Base-by-base conservation (phyloP, 202 grass and related monocot species). In the Eragrostis tef region DNA sequence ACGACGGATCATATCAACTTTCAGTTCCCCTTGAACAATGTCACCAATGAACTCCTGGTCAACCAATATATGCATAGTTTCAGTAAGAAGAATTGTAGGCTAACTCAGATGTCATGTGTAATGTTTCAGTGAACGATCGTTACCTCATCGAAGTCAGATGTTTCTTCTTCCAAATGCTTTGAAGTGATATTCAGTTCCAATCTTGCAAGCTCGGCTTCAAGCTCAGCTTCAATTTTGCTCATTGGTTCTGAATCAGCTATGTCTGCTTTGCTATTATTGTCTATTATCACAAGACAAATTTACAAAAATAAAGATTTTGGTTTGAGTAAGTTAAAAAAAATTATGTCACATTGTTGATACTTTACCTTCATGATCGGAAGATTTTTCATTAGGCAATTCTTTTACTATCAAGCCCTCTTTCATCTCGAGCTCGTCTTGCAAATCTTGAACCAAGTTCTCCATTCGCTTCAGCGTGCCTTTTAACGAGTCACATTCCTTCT, bases 181-280 rank as follows among this genome's bases (percentile, higher is more conserved):
- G 85, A 79, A 53, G 88, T 91, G 15, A 98, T 88, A 53, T 88
- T 93, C 49, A 98, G 75, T 67, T 98, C 96, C 74, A 98, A 65
- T 54, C 86, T 95, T 27, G 78, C 90, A 39, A 95, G 83, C 79
- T 98, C 95, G 15, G 89, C 93, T 83, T 98, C 91, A 84, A 98
- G 90, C 75, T 98, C 95, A 8, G 90, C 92, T 88, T 95, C 92
- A 11, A 98, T 98, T 91, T 91, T 87, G 89, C 92, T 98, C 90
- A 91, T 98, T 5, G 92, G 81, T 60, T 87, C 87, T 41, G 66
- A 61, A 72, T 85, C 83, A 73, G 45, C 10, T 44, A 50, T 9
- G 16, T 66, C 14, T 69, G 77, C 34, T 85, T 84, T 69, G 53
- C 34, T 85, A 69, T 70, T 56, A 24, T 64, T 61, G 48, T 79